Evolutionary conservation across 805 yeast genomes (phyloP).

Genomic region (Schwanniomyces vanrijiae): DNA sequence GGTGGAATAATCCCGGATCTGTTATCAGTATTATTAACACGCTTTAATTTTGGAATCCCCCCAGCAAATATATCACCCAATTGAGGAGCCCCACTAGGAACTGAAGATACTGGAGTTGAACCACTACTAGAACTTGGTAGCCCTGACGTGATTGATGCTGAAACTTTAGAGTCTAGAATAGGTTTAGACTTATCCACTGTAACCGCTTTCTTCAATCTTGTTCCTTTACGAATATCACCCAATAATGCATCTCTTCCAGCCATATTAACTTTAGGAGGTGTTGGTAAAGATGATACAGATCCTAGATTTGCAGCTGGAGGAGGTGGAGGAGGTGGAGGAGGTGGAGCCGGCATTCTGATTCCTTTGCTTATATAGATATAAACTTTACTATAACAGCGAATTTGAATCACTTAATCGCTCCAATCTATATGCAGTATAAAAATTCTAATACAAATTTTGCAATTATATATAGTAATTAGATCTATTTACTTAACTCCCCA

Average conservation of each 20-base stretch:
- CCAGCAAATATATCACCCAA: constrained; percentile 74
- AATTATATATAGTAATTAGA: neutral
- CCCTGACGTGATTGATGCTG: constrained; percentile 27
- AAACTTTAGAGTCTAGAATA: constrained; percentile 51
- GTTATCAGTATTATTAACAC: constrained; percentile 30
- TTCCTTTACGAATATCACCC: constrained; percentile 75
- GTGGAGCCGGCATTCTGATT: constrained; percentile 23
- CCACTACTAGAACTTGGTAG: constrained; percentile 17
- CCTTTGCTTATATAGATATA: neutral
- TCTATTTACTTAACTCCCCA: constrained; percentile 35
- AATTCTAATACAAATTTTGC: neutral
- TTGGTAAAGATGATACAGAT: constrained; percentile 9
- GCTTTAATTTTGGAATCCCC: constrained; percentile 72
- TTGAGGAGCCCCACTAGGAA: constrained; percentile 44
- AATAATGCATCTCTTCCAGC: constrained; percentile 52
- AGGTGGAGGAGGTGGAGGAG: constrained; percentile 35
- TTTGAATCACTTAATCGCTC: no score
- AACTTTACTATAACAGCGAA: neutral
- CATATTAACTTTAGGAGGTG: constrained; percentile 22
- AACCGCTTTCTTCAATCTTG: constrained; percentile 39
- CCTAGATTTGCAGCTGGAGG: constrained; percentile 16
- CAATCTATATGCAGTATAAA: neutral
- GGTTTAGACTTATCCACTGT: constrained; percentile 52
- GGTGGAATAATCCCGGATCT: constrained; percentile 35
- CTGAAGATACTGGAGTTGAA: constrained; percentile 19